Evolutionary conservation across 331 rosid genomes (phyloP).

Genomic region (Rosa hybrid): DNA sequence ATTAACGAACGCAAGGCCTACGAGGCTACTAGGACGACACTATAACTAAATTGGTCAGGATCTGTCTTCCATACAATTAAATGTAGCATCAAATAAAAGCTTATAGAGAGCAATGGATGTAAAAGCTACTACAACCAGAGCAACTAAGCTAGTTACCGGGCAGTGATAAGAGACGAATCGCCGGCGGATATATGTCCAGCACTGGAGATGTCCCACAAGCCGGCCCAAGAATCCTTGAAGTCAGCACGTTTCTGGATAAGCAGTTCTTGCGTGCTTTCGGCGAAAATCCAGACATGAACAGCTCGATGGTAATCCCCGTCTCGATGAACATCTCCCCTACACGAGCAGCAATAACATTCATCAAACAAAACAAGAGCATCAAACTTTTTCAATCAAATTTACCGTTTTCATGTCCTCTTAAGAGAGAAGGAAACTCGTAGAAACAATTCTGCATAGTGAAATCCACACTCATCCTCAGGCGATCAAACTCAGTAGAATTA

Average conservation of each 20-base stretch:
- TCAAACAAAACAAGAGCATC: neutral
- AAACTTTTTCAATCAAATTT: too few species aligned
- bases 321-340: constrained; percentile 74
- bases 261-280: constrained; percentile 73
- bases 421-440: too few species aligned
- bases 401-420: too few species aligned
- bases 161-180: constrained; percentile 69
- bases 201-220: constrained; percentile 91
- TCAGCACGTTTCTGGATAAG: constrained; percentile 80
- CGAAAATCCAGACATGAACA: constrained; percentile 87
- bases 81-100: neutral
- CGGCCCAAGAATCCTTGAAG: constrained; percentile 82
- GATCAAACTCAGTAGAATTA: neutral
- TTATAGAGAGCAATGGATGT: neutral
- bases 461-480: neutral
- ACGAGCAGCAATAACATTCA: neutral
- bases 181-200: constrained; percentile 90
- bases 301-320: constrained; percentile 95
- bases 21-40: neutral
- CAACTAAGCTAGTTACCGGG: constrained; percentile 50
- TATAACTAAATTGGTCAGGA: neutral
- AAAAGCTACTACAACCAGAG: neutral
- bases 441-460: too few species aligned
- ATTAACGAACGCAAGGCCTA: neutral
- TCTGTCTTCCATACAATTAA: neutral